Conservation (phyloP, 208 protist genomes). For the Leishmania martiniquensis region DNA sequence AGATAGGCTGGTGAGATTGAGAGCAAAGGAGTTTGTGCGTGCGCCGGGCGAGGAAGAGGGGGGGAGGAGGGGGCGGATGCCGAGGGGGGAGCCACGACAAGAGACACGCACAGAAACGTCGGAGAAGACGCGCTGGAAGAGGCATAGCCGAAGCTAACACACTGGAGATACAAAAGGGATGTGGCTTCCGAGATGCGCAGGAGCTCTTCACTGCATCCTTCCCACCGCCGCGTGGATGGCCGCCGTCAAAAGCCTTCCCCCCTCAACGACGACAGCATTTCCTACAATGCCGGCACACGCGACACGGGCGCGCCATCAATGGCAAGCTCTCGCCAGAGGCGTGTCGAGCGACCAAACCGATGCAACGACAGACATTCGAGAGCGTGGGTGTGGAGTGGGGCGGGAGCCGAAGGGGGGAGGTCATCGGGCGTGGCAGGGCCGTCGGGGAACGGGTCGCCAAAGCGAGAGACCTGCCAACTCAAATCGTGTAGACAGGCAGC, state of each 20-base stretch:
- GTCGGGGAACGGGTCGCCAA: neutral
- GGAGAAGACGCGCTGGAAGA: neutral
- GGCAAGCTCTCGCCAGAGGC: neutral
- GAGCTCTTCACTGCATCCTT: neutral
- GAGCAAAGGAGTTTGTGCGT: too few species aligned
- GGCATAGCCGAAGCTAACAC: too few species aligned
- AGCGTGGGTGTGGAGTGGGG: neutral
- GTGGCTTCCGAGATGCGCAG: neutral
- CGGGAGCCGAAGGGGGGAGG: neutral
- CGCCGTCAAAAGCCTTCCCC: too few species aligned
- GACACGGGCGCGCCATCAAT: neutral
- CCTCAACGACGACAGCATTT: neutral
- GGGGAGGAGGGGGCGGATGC: too few species aligned
- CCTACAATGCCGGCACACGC: neutral
- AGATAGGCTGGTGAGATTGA: neutral
- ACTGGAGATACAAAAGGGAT: neutral
- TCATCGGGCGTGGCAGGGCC: neutral
- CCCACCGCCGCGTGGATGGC: neutral
- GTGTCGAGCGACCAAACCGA: neutral
- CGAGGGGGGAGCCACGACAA: neutral
- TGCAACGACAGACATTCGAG: neutral
- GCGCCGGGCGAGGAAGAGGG: too few species aligned
- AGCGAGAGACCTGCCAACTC: neutral
- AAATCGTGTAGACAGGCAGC: slow-evolving; percentile 60
- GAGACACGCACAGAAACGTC: neutral